Evolutionary conservation across 768 basidiomycete genomes (phyloP).

Genomic region (Pulveroboletus sp.): DNA sequence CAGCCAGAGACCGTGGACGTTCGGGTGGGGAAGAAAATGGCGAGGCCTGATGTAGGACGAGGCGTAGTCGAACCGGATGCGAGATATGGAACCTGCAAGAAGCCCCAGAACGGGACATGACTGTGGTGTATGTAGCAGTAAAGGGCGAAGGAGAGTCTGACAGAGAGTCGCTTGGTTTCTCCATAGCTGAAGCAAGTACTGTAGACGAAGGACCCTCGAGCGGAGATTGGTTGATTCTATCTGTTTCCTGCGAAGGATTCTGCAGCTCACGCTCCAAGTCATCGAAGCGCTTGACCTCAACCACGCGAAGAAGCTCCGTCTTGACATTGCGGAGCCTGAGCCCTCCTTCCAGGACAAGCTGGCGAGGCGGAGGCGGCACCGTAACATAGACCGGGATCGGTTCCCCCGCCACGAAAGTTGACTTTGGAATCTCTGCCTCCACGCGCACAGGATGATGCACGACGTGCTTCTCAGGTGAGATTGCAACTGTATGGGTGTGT

Average conservation of each 20-base stretch:
- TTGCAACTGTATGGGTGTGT: slow-evolving; percentile 50
- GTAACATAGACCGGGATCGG: slow-evolving; percentile 75
- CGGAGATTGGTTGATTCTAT: slow-evolving; percentile 12
- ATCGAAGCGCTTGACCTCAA: slow-evolving; percentile 51
- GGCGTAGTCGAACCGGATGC: slow-evolving; percentile 68
- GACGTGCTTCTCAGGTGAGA: slow-evolving; percentile 54
- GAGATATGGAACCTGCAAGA: slow-evolving; percentile 85
- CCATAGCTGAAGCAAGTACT: slow-evolving; percentile 16
- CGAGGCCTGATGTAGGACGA: slow-evolving; percentile 68
- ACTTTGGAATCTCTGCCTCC: slow-evolving; percentile 66
- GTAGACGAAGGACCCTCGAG: slow-evolving; percentile 32
- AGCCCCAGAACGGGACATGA: slow-evolving; percentile 83
- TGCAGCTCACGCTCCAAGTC: slow-evolving; percentile 30
- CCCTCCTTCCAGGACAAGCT: slow-evolving; percentile 64
- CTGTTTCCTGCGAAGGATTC: slow-evolving; percentile 20
- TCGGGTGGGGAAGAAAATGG: slow-evolving; percentile 47
- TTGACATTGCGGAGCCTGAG: slow-evolving; percentile 76
- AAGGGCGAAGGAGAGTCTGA: slow-evolving; percentile 37
- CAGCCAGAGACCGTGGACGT: slow-evolving; percentile 40
- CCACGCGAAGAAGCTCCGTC: slow-evolving; percentile 67
- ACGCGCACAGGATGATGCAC: slow-evolving; percentile 63
- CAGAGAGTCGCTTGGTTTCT: slow-evolving; percentile 34
- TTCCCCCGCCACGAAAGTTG: slow-evolving; percentile 67
- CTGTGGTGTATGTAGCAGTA: slow-evolving; percentile 43
- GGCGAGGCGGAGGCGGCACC: slow-evolving; percentile 66